A percentile compares a stretch with the other conserved stretches of the same genome.
Evolutionary conservation across 257 asterid species (phyloP).

Genomic region (Primulina eburnea): DNA sequence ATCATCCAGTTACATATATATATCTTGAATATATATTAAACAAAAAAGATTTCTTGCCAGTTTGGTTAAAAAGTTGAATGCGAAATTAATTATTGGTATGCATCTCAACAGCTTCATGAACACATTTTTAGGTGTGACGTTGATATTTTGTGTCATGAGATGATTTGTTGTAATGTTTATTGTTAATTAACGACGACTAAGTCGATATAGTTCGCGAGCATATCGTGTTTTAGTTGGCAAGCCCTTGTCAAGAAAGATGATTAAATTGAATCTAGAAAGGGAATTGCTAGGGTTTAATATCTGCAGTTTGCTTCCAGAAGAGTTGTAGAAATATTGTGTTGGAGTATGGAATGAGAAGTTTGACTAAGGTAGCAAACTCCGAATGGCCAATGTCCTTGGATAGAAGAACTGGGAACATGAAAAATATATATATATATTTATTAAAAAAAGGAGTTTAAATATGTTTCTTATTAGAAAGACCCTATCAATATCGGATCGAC

Average conservation of each 20-base stretch:
- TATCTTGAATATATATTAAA: constrained; percentile 24
- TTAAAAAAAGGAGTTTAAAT: too few species aligned
- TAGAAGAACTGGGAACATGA: too few species aligned
- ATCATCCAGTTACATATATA: constrained; percentile 17
- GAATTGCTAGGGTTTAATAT: background rate
- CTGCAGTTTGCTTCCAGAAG: background rate
- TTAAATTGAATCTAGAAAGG: too few species aligned
- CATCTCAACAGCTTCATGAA: constrained; percentile 30
- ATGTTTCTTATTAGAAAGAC: too few species aligned
- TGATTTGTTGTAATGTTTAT: constrained; percentile 24
- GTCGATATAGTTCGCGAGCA: constrained; percentile 18
- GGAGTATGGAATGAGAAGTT: background rate
- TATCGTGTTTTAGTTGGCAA: constrained; percentile 32
- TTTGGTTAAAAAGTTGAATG: constrained; percentile 23
- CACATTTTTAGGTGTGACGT: constrained; percentile 24
- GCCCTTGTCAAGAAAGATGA: constrained; percentile 33
- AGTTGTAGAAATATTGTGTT: background rate
- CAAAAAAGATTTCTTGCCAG: constrained; percentile 32
- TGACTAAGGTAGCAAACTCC: background rate
- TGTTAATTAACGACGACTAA: constrained; percentile 48
- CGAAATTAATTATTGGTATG: constrained; percentile 6
- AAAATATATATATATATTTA: too few species aligned
- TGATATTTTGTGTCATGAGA: constrained; percentile 14
- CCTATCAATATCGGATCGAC: too few species aligned
- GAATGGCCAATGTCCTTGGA: background rate